Evolutionary conservation across 805 yeast species (phyloP), one percentile per base, ranked within the genome.

Genomic region (Candida nanaspora): DNA sequence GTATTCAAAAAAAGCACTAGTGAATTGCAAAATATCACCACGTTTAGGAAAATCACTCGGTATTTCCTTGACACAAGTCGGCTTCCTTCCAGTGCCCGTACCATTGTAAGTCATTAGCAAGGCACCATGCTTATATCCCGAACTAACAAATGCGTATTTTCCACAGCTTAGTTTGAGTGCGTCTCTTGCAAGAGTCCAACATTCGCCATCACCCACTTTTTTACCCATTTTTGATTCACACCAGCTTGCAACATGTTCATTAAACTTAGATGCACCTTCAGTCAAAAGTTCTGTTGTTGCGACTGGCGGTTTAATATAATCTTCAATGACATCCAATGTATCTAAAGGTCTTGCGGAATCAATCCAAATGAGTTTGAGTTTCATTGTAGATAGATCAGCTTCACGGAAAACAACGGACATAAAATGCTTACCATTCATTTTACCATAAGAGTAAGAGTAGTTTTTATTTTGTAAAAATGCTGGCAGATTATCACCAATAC

Each of bases 171-270:
- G 69, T 37, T 60, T 53, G 33, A 76, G 57, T 0, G 81, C 79
- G 37, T 73, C 74, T 39, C 65, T 70, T 0, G 80, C 82, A 42
- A 76, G 63, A 27, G 77, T 77, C 81, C 81, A 76, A 47, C 82
- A 76, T 48, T 76, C 81, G 6, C 82, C 82, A 31, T 67, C 54
- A 2, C 78, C 80, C 10, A 76, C 78, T 38, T 57, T 55, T 37
- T 65, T 60, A 7, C 79, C 79, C 26, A 59, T 47, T 18, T 66
- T 64, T 20, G 64, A 69, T 45, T 73, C 76, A 52, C 71, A 63
- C 82, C 82, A 76, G 23, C 67, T 59, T 3, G 78, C 79, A 10
- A 76, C 65, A 47, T 74, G 68, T 16, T 69, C 73, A n/a, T 80
- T 78, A 49, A 59, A 76, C 37, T 56, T 57, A 19, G 57, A 43